These are phyloP conservation scores for Cercophora sp. DNA, from an alignment of 495 filamentous ascomycete genomes.

Conservation along the genomic window DNA sequence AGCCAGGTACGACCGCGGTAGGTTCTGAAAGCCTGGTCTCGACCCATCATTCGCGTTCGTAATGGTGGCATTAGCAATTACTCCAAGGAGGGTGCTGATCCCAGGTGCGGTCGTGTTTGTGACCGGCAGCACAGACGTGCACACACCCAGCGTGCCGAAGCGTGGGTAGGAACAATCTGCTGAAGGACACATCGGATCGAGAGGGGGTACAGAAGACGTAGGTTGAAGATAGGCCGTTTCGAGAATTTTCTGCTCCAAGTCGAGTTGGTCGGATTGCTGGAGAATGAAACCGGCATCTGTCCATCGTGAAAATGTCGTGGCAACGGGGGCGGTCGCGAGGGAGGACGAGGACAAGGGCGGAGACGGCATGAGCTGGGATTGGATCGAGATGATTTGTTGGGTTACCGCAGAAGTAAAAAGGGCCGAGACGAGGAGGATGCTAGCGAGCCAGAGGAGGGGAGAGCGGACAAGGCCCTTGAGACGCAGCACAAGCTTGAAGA, in stretches of 20 bases:
- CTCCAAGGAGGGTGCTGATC: background rate
- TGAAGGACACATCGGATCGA: background rate
- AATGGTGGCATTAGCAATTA: background rate
- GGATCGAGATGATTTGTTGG: background rate
- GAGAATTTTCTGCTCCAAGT: constrained; percentile 1
- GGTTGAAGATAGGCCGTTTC: background rate
- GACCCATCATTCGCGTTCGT: background rate
- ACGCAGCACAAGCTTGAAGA: background rate
- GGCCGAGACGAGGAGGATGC: background rate
- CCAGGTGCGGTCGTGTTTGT: background rate
- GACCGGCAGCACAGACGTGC: background rate
- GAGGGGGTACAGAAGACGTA: background rate
- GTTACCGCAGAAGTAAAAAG: constrained; percentile 4
- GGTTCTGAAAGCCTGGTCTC: background rate
- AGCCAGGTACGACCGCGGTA: background rate
- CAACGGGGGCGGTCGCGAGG: background rate
- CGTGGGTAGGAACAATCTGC: background rate
- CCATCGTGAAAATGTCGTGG: background rate
- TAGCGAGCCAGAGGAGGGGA: background rate
- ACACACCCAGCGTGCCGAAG: background rate
- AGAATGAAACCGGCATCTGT: background rate
- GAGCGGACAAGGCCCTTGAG: background rate
- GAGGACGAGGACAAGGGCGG: background rate
- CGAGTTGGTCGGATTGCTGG: background rate
- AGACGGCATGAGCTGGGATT: too few relatives aligned